Conservation (phyloP, 2,329 filamentous ascomycete genomes). For the Neoarthrinium moseri region DNA sequence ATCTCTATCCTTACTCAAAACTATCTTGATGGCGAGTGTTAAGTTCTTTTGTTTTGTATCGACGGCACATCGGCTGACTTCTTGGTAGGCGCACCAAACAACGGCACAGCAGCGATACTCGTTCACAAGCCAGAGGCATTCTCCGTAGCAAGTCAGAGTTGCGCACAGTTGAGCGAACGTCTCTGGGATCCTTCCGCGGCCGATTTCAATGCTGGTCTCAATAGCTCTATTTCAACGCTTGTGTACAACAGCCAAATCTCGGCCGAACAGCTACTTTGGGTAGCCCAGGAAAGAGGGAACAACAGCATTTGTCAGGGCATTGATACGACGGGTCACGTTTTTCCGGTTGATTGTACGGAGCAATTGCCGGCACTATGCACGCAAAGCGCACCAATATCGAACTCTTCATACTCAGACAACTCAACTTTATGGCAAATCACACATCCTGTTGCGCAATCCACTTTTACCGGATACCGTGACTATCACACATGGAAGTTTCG, state of each 20-base stretch:
- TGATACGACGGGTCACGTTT: background rate
- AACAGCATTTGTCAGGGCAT: background rate
- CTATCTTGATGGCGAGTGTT: background rate
- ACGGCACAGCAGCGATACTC: background rate
- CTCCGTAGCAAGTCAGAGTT: background rate
- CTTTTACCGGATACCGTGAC: background rate
- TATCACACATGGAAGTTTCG: background rate
- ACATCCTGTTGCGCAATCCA: background rate
- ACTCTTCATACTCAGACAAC: background rate
- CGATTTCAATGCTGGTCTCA: background rate
- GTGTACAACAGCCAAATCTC: background rate
- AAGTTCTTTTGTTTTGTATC: background rate
- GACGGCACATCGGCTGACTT: background rate
- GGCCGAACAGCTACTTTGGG: background rate
- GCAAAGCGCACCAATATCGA: background rate
- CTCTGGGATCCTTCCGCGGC: background rate
- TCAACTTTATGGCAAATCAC: background rate
- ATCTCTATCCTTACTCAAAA: background rate
- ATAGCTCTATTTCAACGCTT: background rate
- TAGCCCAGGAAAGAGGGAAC: background rate
- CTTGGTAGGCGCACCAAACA: background rate
- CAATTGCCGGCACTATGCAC: background rate
- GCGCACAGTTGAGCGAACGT: background rate
- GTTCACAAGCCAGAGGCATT: background rate
- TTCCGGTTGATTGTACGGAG: background rate